Evolutionary conservation across 1,284 basidiomycete species (phyloP).

Genomic region (Vanrija sp.): DNA sequence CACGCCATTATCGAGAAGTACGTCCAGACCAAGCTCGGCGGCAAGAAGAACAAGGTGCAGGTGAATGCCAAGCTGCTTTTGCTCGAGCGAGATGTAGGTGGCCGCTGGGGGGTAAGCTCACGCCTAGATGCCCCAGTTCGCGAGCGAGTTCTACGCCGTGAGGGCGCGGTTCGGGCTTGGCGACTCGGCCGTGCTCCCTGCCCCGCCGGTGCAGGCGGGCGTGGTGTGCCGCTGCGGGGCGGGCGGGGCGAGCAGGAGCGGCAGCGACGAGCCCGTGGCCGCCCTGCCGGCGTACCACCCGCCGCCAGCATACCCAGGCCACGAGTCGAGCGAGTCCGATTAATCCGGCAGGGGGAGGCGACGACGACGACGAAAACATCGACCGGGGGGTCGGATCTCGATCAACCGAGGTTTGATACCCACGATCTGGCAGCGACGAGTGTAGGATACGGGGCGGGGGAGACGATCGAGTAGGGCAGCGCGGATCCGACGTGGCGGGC

Average conservation of each 20-base stretch:
- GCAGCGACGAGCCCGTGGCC: not conserved
- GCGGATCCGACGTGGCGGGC: no score
- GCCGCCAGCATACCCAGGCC: not conserved
- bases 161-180: slow-evolving; percentile 9
- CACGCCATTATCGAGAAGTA: slow-evolving; percentile 31
- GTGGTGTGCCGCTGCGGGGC: slow-evolving; percentile 5
- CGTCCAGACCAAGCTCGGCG: slow-evolving; percentile 25
- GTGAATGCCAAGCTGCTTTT: slow-evolving; percentile 26
- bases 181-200: slow-evolving; percentile 5
- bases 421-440: no score
- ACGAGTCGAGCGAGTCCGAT: not conserved
- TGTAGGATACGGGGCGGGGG: no score
- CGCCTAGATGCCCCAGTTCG: slow-evolving; percentile 14
- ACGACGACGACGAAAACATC: not conserved
- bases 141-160: slow-evolving; percentile 13
- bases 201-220: slow-evolving; percentile 4
- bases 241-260: not conserved
- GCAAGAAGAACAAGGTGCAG: slow-evolving; percentile 21
- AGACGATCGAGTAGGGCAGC: no score
- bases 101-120: not conserved
- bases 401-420: no score
- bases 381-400: no score
- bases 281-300: not conserved
- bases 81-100: slow-evolving; percentile 29
- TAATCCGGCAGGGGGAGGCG: not conserved